Evolutionary conservation across 164 flowering plant species (phyloP), one percentile per base, ranked within the genome.

Genomic region (Tinospora cordifolia): DNA sequence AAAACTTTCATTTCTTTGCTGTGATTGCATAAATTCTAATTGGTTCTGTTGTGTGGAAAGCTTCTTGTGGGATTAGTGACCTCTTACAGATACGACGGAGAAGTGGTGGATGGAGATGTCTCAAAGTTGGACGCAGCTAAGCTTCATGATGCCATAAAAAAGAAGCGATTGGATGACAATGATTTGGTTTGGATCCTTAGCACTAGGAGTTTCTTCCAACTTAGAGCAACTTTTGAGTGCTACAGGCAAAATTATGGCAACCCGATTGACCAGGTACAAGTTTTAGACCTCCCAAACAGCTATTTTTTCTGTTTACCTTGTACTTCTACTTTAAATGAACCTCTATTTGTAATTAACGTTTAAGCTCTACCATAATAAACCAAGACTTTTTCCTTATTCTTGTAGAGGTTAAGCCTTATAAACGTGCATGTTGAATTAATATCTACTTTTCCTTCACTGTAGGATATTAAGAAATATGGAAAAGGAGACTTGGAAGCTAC

Each of bases 151-250:
- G 83, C 87, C 63, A 84, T 92, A 47, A 47, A 78, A 71, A 74
- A 46, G 27, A 87, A 87, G 75, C 63, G 80, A 62, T 70, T 88
- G 59, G 89, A 84, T 47, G 66, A 81, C 44, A 87, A 86, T 66
- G 63, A 81, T 38, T 49, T 92, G 38, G 59, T 86, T 4, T 76
- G 83, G 82, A 81, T 90, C 65, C 84, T 90, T 8, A 68, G 84
- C 72, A 87, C 92, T 0, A 83, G 98, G 72, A 92, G 85, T 67
- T 13, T 70, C 49, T 77, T 62, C 75, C 98, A 90, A 82, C 91
- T 92, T 62, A 79, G 79, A 73, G 84, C 80, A 67, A 88, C 92
- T 68, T 88, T 90, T 65, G 74, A 80, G 34, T 67, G 72, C 63
- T 92, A 89, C 80, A 78, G 69, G 74, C 78, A 81, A 60, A 70